Percentiles rank a stretch among this genome's conserved stretches.
Conservation (phyloP, 2,329 filamentous ascomycete species). For the Fonsecaea multimorphosa region DNA sequence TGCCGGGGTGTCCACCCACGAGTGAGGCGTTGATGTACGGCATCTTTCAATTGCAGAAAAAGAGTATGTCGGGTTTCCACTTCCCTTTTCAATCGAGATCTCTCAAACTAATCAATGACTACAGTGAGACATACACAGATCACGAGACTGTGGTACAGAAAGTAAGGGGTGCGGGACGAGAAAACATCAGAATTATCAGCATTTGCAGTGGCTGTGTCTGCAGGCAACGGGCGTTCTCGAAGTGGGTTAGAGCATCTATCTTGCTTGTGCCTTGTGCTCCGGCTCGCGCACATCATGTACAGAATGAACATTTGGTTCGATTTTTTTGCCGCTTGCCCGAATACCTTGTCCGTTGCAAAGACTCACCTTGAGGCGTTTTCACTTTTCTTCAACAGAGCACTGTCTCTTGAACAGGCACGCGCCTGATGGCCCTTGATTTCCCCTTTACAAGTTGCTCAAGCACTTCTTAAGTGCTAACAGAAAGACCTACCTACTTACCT, state of each 20-base stretch:
- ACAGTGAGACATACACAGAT: conserved; percentile 55
- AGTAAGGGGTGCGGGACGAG: conserved; percentile 40
- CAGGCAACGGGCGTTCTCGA: neutral
- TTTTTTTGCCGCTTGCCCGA: too few relatives aligned
- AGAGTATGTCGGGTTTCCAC: conserved; percentile 52
- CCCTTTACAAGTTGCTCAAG: too few relatives aligned
- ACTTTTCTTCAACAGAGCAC: too few relatives aligned
- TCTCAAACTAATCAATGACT: conserved; percentile 16
- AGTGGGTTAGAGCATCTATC: neutral
- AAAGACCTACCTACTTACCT: too few relatives aligned
- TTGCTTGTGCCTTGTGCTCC: neutral
- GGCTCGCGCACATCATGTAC: neutral
- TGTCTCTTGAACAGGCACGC: too few relatives aligned
- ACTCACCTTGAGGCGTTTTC: too few relatives aligned
- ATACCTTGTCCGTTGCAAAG: neutral
- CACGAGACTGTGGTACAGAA: conserved; percentile 62
- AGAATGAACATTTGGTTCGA: neutral
- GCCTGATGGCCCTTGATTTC: too few relatives aligned
- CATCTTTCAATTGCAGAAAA: conserved; percentile 77
- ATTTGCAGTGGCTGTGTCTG: neutral
- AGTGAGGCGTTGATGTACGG: conserved; percentile 62
- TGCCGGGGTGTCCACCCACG: conserved; percentile 71
- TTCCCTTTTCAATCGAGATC: neutral
- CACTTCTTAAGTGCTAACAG: too few relatives aligned
- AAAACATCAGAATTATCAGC: neutral